Conservation (phyloP, 2,329 filamentous ascomycete species). For the Alternaria hordeiaustralica region DNA sequence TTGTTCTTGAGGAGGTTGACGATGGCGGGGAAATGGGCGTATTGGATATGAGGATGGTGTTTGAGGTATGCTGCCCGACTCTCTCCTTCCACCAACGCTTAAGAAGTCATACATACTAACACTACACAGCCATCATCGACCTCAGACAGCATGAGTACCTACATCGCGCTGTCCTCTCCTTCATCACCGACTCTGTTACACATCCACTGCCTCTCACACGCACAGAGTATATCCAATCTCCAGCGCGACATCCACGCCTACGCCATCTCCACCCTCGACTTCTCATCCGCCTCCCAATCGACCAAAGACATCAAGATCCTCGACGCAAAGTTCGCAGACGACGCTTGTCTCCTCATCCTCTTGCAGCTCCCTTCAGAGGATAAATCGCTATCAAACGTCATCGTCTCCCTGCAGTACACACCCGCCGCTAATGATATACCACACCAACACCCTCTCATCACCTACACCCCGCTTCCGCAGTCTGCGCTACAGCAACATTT, state of each 20-base stretch:
- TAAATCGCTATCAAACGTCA: slow-evolving; percentile 4
- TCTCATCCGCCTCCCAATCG: slow-evolving; percentile 34
- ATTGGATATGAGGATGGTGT: slow-evolving; percentile 66
- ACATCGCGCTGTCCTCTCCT: slow-evolving; percentile 29
- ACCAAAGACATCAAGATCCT: slow-evolving; percentile 60
- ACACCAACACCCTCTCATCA: slow-evolving; percentile 17
- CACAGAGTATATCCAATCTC: slow-evolving; percentile 51
- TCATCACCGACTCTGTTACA: slow-evolving; percentile 8
- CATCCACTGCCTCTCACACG: slow-evolving; percentile 45
- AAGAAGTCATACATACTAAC: not conserved
- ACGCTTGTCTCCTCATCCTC: slow-evolving; percentile 66
- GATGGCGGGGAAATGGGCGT: slow-evolving; percentile 30
- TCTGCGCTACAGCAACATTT: slow-evolving; percentile 8
- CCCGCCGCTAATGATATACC: slow-evolving; percentile 10
- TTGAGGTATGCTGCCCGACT: slow-evolving; percentile 49
- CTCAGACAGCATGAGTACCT: slow-evolving; percentile 30
- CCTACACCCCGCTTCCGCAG: slow-evolving; percentile 14
- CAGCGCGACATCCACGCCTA: slow-evolving; percentile 35
- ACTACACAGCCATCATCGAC: not conserved
- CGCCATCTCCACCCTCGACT: slow-evolving; percentile 62
- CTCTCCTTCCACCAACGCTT: not conserved
- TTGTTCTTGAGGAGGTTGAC: slow-evolving; percentile 53
- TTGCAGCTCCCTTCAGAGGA: slow-evolving; percentile 42
- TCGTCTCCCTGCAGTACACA: slow-evolving; percentile 41
- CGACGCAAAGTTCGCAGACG: slow-evolving; percentile 73